Conservation (phyloP, 208 protist species). For the Acanthamoeba lenticulata region DNA sequence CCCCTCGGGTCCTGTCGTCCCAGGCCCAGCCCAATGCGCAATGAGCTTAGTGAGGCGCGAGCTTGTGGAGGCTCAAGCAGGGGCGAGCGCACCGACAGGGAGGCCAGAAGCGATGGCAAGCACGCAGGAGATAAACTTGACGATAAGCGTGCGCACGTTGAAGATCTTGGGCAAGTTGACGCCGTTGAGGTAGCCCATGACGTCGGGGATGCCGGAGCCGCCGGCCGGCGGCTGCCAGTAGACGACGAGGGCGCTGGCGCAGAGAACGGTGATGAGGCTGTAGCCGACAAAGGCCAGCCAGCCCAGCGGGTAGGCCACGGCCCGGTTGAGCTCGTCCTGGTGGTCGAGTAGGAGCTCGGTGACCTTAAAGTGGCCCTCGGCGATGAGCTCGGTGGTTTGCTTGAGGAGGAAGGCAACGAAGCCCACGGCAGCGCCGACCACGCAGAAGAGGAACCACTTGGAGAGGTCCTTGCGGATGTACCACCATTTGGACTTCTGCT, state of each 20-base stretch:
- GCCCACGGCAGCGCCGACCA: constrained; percentile 85
- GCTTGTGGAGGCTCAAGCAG: not conserved
- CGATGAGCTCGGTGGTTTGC: constrained; percentile 87
- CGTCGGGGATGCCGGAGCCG: constrained; percentile 83
- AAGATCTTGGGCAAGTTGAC: constrained; percentile 92
- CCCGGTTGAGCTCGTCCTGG: not conserved
- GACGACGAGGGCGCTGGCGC: constrained; percentile 72
- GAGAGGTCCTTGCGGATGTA: constrained; percentile 78
- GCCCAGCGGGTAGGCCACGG: not conserved
- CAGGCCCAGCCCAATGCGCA: not conserved
- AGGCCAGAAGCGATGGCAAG: constrained; percentile 92
- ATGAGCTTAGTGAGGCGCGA: no score
- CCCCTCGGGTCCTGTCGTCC: constrained; percentile 89
- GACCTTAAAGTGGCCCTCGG: constrained; percentile 78
- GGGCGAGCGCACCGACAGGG: constrained; percentile 84
- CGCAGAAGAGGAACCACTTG: constrained; percentile 85
- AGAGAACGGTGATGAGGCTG: constrained; percentile 63
- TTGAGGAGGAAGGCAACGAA: constrained; percentile 87
- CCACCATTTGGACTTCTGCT: constrained; percentile 63
- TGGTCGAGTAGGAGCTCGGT: constrained; percentile 41
- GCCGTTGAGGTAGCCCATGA: constrained; percentile 94
- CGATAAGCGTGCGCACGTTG: constrained; percentile 88
- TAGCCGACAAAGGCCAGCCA: constrained; percentile 23
- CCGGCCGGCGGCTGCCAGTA: constrained; percentile 71
- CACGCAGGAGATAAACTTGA: constrained; percentile 90